Conservation (phyloP, 208 protist genomes). For the Porcisia hertigi region DNA sequence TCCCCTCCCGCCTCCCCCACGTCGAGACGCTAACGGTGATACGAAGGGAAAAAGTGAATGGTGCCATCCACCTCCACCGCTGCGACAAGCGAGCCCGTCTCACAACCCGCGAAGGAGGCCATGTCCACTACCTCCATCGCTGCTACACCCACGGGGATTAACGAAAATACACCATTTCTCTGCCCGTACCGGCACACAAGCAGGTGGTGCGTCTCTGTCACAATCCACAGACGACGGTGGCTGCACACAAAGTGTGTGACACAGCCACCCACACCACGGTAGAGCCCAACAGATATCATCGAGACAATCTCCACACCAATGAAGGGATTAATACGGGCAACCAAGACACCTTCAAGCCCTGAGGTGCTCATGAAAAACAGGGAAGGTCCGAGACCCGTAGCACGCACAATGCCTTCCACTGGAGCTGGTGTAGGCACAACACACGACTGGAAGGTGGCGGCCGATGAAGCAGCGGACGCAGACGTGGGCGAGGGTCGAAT, state of each 20-base stretch:
- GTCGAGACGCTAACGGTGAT: constrained; percentile 42
- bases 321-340: constrained; percentile 65
- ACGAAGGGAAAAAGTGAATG: constrained; percentile 66
- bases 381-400: constrained; percentile 56
- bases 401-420: constrained; percentile 48
- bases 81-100: constrained; percentile 68
- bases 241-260: constrained; percentile 62
- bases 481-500: constrained; percentile 19
- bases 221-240: constrained; percentile 62
- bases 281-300: constrained; percentile 65
- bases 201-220: constrained; percentile 73
- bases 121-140: constrained; percentile 48
- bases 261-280: constrained; percentile 63
- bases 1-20: neutral
- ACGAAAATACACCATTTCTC: constrained; percentile 33
- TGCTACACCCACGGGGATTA: constrained; percentile 72
- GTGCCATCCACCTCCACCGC: constrained; percentile 60
- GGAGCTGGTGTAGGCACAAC: constrained; percentile 55
- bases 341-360: constrained; percentile 59
- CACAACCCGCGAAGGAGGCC: constrained; percentile 50
- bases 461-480: constrained; percentile 2
- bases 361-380: constrained; percentile 60
- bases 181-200: constrained; percentile 69
- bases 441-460: constrained; percentile 12
- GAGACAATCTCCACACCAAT: constrained; percentile 67